A percentile compares a stretch with the other conserved stretches of the same genome.
phyloP scores from a whole-genome alignment of 2,329 filamentous ascomycete genomes.

The Nothophoma quercina region DNA sequence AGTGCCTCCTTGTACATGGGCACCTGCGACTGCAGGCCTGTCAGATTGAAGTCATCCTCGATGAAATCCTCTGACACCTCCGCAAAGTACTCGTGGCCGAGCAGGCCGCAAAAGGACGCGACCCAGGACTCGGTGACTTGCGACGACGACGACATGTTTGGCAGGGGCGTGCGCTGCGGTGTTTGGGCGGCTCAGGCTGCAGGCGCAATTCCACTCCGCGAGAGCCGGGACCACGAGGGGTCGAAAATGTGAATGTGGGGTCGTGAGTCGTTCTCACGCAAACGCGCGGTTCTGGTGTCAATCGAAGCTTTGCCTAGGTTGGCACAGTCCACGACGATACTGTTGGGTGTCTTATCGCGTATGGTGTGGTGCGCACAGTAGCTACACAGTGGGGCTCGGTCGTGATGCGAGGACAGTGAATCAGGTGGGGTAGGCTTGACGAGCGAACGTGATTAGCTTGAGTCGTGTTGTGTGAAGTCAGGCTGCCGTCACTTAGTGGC shows the following conservation, averaged over 20 bases:
- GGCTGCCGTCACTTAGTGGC: neutral
- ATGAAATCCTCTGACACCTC: conserved; percentile 99
- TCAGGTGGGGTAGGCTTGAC: conserved; percentile 16
- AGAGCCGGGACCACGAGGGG: conserved; percentile 32
- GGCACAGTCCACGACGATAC: neutral
- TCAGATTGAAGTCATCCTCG: conserved; percentile 99
- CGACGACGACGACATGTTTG: conserved; percentile 63
- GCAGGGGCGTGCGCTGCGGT: conserved; percentile 21
- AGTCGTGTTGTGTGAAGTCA: neutral
- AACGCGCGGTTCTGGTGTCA: conserved; percentile 4
- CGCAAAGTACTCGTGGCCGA: conserved; percentile 98
- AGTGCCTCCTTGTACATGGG: conserved; percentile 99
- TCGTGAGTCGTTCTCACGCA: conserved; percentile 13
- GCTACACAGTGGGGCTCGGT: conserved; percentile 18
- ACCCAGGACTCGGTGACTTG: conserved; percentile 90
- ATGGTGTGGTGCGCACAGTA: conserved; percentile 12
- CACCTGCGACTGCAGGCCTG: conserved; percentile 91
- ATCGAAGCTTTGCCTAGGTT: neutral
- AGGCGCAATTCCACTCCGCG: conserved; percentile 30
- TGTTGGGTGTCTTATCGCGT: conserved; percentile 13
- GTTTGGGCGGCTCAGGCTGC: conserved; percentile 25
- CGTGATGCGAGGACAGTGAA: conserved; percentile 9
- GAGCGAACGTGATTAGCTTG: conserved; percentile 7
- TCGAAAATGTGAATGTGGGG: conserved; percentile 43
- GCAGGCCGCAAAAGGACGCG: conserved; percentile 91